Evolutionary conservation across 257 asterid species (phyloP).

Genomic region (Solanum sejunctum): DNA sequence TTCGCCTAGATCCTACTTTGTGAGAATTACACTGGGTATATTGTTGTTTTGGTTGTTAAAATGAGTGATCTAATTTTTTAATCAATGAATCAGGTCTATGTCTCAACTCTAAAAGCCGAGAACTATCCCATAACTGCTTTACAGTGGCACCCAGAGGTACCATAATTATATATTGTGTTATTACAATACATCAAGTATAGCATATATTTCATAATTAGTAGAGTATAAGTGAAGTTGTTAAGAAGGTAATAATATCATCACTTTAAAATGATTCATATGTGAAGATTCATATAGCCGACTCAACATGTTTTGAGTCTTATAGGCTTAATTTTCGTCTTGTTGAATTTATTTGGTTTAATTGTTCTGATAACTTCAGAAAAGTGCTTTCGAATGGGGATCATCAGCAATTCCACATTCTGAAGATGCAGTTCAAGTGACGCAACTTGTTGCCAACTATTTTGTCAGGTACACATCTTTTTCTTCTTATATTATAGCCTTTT

Average conservation of each 20-base stretch:
- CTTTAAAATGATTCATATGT: neutral
- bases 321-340: neutral
- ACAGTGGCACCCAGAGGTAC: conserved; percentile 99
- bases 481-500: neutral
- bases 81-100: conserved; percentile 47
- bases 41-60: neutral
- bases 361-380: conserved; percentile 43
- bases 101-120: conserved; percentile 70
- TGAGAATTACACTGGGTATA: neutral
- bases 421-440: conserved; percentile 93
- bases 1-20: neutral
- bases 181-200: neutral
- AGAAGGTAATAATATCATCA: neutral
- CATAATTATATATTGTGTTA: neutral
- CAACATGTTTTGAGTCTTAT: neutral
- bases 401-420: conserved; percentile 87
- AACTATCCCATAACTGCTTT: conserved; percentile 74
- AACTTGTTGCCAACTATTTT: conserved; percentile 78
- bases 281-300: neutral
- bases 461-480: conserved; percentile 35
- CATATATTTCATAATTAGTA: too few species aligned
- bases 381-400: conserved; percentile 94
- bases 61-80: neutral
- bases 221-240: neutral
- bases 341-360: neutral